Evolutionary conservation across 108 stramenopile species (phyloP).

Genomic region (Nannochloropsis oceanica): DNA sequence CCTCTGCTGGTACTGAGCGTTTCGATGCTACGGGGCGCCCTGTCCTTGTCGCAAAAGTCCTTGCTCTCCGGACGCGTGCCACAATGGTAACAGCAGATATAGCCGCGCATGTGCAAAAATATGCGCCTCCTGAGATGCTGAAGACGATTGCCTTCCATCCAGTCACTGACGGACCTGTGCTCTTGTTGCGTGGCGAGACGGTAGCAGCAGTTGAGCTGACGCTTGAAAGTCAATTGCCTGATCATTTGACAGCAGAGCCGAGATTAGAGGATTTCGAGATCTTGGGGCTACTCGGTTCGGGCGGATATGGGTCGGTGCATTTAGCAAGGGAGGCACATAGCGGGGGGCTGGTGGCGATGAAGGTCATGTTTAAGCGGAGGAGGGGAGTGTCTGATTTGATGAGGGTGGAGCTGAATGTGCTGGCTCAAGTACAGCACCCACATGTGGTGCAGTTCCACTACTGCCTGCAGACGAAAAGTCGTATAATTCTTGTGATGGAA

Average conservation of each 20-base stretch:
- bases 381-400: neutral
- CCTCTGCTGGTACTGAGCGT: neutral
- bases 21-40: neutral
- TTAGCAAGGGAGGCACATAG: neutral
- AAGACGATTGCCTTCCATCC: neutral
- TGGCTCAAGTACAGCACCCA: neutral
- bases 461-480: neutral
- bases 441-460: neutral
- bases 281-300: neutral
- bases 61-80: neutral
- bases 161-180: neutral
- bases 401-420: neutral
- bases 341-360: neutral
- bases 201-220: neutral
- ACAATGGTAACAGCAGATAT: neutral
- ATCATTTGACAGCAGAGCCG: neutral
- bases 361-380: neutral
- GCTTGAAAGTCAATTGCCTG: neutral
- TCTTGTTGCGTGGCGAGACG: neutral
- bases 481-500: conserved; percentile 1
- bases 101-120: neutral
- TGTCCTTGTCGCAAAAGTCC: neutral
- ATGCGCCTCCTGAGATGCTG: neutral
- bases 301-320: neutral
- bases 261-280: neutral